Evolutionary conservation across 768 basidiomycete species (phyloP).

Genomic region (Paxillus ammoniavirescens): DNA sequence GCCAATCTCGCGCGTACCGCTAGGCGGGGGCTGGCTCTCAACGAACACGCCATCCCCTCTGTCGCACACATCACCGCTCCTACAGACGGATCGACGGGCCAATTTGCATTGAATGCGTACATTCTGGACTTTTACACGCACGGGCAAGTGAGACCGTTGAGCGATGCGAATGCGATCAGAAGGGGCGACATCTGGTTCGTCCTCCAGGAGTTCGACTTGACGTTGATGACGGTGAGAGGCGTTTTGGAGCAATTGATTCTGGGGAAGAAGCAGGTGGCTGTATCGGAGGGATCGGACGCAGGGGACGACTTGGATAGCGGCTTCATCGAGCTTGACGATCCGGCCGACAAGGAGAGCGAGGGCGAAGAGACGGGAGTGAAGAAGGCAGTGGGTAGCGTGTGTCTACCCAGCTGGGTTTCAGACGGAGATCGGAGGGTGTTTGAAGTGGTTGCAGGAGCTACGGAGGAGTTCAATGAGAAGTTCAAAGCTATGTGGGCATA

Average conservation of each 20-base stretch:
- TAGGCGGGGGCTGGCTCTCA: constrained; percentile 52
- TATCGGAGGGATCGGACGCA: constrained; percentile 9
- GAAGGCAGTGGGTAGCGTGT: not conserved
- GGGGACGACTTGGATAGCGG: constrained; percentile 33
- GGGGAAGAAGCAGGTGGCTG: constrained; percentile 20
- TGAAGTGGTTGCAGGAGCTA: constrained; percentile 42
- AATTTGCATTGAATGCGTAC: constrained; percentile 56
- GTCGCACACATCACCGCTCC: constrained; percentile 35
- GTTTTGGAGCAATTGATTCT: constrained; percentile 48
- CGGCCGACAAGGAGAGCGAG: constrained; percentile 22
- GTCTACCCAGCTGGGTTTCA: constrained; percentile 37
- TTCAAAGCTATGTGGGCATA: constrained; percentile 65
- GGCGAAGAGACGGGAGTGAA: constrained; percentile 22
- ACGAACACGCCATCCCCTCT: constrained; percentile 61
- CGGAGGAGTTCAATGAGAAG: constrained; percentile 54
- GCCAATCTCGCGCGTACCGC: constrained; percentile 51
- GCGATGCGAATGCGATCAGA: constrained; percentile 55
- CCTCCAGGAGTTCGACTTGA: constrained; percentile 56
- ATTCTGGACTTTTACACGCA: constrained; percentile 68
- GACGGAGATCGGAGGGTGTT: constrained; percentile 57
- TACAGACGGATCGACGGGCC: constrained; percentile 16
- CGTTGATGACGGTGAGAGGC: constrained; percentile 47
- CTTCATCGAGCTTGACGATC: constrained; percentile 28
- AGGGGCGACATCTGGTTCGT: constrained; percentile 64
- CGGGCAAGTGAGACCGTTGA: constrained; percentile 51